Percentiles rank a stretch among this genome's conserved stretches.
phyloP scores from a whole-genome alignment of 2,329 filamentous ascomycete genomes.

The Boeremia exigua region DNA sequence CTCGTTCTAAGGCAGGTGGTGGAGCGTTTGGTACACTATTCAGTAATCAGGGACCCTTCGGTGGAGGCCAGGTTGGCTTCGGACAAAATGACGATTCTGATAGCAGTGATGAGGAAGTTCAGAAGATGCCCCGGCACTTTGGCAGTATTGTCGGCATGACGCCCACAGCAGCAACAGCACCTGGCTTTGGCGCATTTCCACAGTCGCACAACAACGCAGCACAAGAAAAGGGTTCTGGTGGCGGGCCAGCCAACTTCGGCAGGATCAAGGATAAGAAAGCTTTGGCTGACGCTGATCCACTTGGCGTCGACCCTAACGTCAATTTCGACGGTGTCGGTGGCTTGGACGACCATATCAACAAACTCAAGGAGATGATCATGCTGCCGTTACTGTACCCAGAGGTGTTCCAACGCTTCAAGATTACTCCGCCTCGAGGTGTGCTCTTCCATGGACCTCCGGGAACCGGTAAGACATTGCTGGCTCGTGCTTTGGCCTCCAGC shows the following conservation, averaged over 20 bases:
- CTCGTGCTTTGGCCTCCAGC: constrained; percentile 88
- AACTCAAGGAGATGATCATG: constrained; percentile 98
- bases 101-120: constrained; percentile 92
- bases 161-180: constrained; percentile 59
- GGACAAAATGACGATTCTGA: constrained; percentile 85
- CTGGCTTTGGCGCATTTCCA: constrained; percentile 59
- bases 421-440: constrained; percentile 92
- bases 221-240: constrained; percentile 56
- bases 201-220: constrained; percentile 65
- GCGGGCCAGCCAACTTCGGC: constrained; percentile 81
- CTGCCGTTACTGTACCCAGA: constrained; percentile 93
- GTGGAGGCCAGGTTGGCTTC: constrained; percentile 80
- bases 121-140: constrained; percentile 61
- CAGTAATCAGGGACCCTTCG: constrained; percentile 91
- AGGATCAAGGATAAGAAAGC: constrained; percentile 93
- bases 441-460: constrained; percentile 96
- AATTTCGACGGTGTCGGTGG: constrained; percentile 95
- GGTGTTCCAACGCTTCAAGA: constrained; percentile 87
- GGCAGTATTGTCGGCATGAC: constrained; percentile 71
- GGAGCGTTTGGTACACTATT: constrained; percentile 75
- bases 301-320: constrained; percentile 90
- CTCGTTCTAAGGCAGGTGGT: constrained; percentile 66
- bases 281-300: constrained; percentile 89
- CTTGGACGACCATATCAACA: constrained; percentile 90
- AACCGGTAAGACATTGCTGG: constrained; percentile 96